Percentiles rank a stretch among this genome's conserved stretches.
Conservation (phyloP, 352 stramenopile genomes). For the Phytophthora megakarya region DNA sequence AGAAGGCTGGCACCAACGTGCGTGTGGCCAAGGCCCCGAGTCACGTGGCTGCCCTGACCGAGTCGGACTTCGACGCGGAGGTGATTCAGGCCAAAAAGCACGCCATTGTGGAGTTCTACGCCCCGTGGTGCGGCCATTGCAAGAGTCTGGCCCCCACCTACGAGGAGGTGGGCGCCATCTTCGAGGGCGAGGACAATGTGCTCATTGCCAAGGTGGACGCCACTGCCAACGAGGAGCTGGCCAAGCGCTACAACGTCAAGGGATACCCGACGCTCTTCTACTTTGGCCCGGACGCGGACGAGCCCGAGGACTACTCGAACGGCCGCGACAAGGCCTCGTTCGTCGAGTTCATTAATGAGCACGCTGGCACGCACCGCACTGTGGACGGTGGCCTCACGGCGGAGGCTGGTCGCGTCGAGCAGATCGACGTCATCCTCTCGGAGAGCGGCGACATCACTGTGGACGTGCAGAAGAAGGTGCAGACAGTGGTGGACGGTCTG, state of each 20-base stretch:
- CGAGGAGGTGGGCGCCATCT: slow-evolving; percentile 83
- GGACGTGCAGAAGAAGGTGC: slow-evolving; percentile 69
- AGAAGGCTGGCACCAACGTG: slow-evolving; percentile 75
- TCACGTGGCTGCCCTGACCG: slow-evolving; percentile 63
- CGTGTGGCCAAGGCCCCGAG: slow-evolving; percentile 72
- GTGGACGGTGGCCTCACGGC: slow-evolving; percentile 72
- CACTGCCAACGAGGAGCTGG: slow-evolving; percentile 62
- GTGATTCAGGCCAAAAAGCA: slow-evolving; percentile 87
- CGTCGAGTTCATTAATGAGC: slow-evolving; percentile 92
- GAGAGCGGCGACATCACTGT: slow-evolving; percentile 71
- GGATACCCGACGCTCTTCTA: slow-evolving; percentile 94
- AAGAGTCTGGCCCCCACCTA: slow-evolving; percentile 90
- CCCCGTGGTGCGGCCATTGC: slow-evolving; percentile 95
- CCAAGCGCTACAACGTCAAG: slow-evolving; percentile 84
- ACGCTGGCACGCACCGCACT: slow-evolving; percentile 85
- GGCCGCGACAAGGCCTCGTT: slow-evolving; percentile 86
- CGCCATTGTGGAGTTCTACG: slow-evolving; percentile 93
- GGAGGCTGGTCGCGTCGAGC: slow-evolving; percentile 79
- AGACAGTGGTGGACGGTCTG: slow-evolving; percentile 73
- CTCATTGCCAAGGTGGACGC: slow-evolving; percentile 88
- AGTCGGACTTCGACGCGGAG: slow-evolving; percentile 76
- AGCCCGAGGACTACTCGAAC: slow-evolving; percentile 86
- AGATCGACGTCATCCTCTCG: slow-evolving; percentile 86
- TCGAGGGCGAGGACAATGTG: slow-evolving; percentile 74
- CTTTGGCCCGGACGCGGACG: slow-evolving; percentile 79